Conservation (phyloP, 2,329 filamentous ascomycete genomes). For the Hypoxylon sp. region DNA sequence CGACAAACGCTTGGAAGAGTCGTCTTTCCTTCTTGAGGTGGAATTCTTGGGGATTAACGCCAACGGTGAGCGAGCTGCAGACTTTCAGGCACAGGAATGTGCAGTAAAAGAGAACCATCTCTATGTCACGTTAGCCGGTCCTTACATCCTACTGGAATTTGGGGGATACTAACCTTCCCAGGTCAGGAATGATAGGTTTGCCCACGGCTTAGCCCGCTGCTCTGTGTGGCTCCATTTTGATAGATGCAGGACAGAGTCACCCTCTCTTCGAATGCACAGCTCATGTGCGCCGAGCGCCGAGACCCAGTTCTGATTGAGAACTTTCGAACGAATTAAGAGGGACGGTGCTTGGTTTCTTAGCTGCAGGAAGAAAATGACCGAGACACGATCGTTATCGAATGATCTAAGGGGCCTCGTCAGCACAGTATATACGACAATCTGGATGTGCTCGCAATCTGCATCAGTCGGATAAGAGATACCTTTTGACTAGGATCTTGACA, state of each 20-base stretch:
- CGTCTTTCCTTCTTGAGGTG: slow-evolving; percentile 61
- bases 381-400: slow-evolving; percentile 67
- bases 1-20: slow-evolving; percentile 67
- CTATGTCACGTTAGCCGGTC: slow-evolving; percentile 52
- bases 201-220: slow-evolving; percentile 63
- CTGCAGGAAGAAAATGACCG: slow-evolving; percentile 64
- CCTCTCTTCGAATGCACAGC: slow-evolving; percentile 63
- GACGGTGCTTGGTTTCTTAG: slow-evolving; percentile 58
- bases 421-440: background rate
- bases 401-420: slow-evolving; percentile 48
- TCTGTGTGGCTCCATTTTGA: slow-evolving; percentile 63
- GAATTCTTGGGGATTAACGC: slow-evolving; percentile 60
- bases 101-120: slow-evolving; percentile 70
- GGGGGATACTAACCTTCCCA: slow-evolving; percentile 65
- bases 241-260: slow-evolving; percentile 60
- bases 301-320: slow-evolving; percentile 58
- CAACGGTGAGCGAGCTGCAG: slow-evolving; percentile 59
- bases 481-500: slow-evolving; percentile 65
- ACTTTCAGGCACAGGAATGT: slow-evolving; percentile 69
- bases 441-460: background rate
- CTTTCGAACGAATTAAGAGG: slow-evolving; percentile 60
- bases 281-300: slow-evolving; percentile 66
- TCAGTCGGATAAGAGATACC: slow-evolving; percentile 53
- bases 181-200: slow-evolving; percentile 66
- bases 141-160: background rate